A percentile compares a stretch with the other conserved stretches of the same genome.
Conservation (phyloP, 495 filamentous ascomycete species). For the Penicillium parvum region DNA sequence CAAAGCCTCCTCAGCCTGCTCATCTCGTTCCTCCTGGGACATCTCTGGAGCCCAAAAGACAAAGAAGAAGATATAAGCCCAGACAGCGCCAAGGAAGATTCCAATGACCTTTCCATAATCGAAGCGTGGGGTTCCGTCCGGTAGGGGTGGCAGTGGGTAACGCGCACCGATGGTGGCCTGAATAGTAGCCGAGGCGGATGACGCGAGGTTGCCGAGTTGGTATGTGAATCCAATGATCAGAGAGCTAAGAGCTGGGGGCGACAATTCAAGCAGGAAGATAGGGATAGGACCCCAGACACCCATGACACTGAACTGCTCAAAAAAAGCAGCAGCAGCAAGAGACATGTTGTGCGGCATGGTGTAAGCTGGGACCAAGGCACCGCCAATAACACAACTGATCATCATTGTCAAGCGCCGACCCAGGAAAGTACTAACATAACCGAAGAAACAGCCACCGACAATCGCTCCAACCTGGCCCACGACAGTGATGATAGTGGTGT, state of each 20-base stretch:
- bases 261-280: neutral
- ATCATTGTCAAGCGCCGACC: slow-evolving; percentile 28
- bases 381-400: neutral
- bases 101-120: neutral
- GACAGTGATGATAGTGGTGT: slow-evolving; percentile 35
- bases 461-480: slow-evolving; percentile 25
- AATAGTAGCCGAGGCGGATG: neutral
- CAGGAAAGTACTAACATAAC: slow-evolving; percentile 33
- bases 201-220: neutral
- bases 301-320: neutral
- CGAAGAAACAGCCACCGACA: slow-evolving; percentile 28
- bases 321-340: neutral
- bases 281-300: neutral
- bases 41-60: neutral
- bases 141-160: neutral
- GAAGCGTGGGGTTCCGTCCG: neutral
- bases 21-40: too few species aligned
- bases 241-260: neutral
- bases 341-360: neutral
- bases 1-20: too few species aligned
- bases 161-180: neutral
- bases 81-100: neutral
- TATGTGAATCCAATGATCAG: neutral
- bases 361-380: neutral
- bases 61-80: neutral